Percentiles rank a stretch among this genome's conserved stretches.
These are phyloP conservation scores for Alternaria sp. DNA, from an alignment of 2,329 filamentous ascomycete genomes.

Conservation along the genomic window DNA sequence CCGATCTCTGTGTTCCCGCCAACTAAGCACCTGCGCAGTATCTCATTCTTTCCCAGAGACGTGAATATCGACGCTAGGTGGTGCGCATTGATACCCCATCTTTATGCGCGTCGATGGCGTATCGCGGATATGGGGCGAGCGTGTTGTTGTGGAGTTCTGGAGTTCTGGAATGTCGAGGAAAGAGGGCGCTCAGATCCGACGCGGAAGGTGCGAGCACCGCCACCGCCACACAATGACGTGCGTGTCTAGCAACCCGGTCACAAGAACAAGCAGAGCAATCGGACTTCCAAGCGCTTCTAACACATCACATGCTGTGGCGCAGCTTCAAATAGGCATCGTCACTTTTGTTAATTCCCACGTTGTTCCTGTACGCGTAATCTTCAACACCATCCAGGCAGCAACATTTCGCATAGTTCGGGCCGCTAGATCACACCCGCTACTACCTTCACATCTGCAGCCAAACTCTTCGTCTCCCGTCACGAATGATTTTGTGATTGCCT, in stretches of 20 bases:
- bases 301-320: conserved; percentile 39
- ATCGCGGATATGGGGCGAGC: background rate
- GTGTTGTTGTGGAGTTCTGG: background rate
- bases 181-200: background rate
- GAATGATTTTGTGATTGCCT: background rate
- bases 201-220: conserved; percentile 5
- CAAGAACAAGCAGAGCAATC: conserved; percentile 4
- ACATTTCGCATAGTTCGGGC: conserved; percentile 23
- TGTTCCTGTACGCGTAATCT: conserved; percentile 24
- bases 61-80: background rate
- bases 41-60: background rate
- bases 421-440: background rate
- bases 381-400: conserved; percentile 38
- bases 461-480: background rate
- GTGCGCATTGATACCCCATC: background rate
- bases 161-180: background rate
- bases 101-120: background rate
- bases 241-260: background rate
- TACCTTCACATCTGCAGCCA: background rate
- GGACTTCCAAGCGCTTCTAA: conserved; percentile 1
- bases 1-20: background rate
- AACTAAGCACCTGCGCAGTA: background rate
- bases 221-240: conserved; percentile 23
- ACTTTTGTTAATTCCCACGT: conserved; percentile 10
- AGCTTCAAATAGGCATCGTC: conserved; percentile 26